Conservation (phyloP, 2,329 filamentous ascomycete genomes). For the Stachybotrys elegans region DNA sequence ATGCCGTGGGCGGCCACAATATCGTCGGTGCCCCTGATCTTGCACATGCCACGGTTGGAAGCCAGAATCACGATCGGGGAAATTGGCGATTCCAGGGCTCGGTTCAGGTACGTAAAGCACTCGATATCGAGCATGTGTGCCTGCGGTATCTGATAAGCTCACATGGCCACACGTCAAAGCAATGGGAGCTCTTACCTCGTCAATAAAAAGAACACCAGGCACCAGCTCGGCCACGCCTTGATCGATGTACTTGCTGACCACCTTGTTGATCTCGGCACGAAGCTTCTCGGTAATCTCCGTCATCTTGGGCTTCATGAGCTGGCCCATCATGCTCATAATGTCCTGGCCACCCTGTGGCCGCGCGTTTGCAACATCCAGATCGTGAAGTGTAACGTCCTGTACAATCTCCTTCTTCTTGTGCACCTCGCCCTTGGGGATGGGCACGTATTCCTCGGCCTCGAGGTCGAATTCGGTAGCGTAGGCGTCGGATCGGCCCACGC, state of each 20-base stretch:
- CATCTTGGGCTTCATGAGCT: slow-evolving; percentile 99
- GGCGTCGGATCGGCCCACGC: slow-evolving; percentile 90
- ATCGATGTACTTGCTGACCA: slow-evolving; percentile 98
- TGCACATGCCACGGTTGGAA: slow-evolving; percentile 91
- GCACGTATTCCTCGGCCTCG: slow-evolving; percentile 97
- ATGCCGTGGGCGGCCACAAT: slow-evolving; percentile 87
- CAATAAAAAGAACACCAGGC: slow-evolving; percentile 97
- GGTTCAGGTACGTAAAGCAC: slow-evolving; percentile 98
- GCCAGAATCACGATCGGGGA: slow-evolving; percentile 96
- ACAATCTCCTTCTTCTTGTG: slow-evolving; percentile 99
- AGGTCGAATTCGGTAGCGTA: slow-evolving; percentile 98
- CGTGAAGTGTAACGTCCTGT: slow-evolving; percentile 95
- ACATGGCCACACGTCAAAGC: slow-evolving; percentile 7
- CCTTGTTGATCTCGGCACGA: slow-evolving; percentile 94
- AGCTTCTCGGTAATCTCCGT: slow-evolving; percentile 99
- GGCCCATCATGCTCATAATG: slow-evolving; percentile 99
- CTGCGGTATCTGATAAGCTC: slow-evolving; percentile 38
- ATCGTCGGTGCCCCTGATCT: slow-evolving; percentile 81
- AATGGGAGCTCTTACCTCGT: slow-evolving; percentile 62
- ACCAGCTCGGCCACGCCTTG: slow-evolving; percentile 96
- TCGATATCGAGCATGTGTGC: slow-evolving; percentile 99
- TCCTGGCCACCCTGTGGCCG: slow-evolving; percentile 95
- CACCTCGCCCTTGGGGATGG: slow-evolving; percentile 96
- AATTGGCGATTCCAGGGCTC: slow-evolving; percentile 90
- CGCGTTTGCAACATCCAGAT: slow-evolving; percentile 92